A percentile compares a stretch with the other conserved stretches of the same genome.
These are phyloP conservation scores for Calocybe gambosa DNA, from an alignment of 1,284 basidiomycete species.

Conservation along the genomic window DNA sequence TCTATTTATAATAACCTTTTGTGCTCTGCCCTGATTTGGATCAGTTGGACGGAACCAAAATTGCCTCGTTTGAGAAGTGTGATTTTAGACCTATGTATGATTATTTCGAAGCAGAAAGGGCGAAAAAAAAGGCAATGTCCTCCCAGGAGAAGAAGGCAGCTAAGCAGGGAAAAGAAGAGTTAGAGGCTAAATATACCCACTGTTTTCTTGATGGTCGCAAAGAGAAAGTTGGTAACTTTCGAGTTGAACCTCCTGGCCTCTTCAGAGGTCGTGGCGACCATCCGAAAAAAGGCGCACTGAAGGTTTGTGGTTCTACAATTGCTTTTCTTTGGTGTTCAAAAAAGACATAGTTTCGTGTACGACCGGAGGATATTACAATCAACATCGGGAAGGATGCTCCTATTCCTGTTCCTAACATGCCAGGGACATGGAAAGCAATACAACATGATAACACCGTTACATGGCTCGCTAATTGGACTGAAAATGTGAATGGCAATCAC, in stretches of 20 bases:
- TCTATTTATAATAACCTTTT: constrained; percentile 15
- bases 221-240: constrained; percentile 98
- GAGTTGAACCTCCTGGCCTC: constrained; percentile 94
- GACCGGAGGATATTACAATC: constrained; percentile 90
- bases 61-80: constrained; percentile 76
- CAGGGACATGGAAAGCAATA: constrained; percentile 82
- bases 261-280: constrained; percentile 98
- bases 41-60: constrained; percentile 69
- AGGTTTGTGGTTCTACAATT: constrained; percentile 46
- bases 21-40: constrained; percentile 8
- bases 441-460: constrained; percentile 93
- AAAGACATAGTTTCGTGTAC: constrained; percentile 64
- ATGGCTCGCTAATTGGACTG: constrained; percentile 97
- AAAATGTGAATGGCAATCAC: constrained; percentile 87
- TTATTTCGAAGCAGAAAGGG: constrained; percentile 87
- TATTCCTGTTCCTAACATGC: constrained; percentile 80
- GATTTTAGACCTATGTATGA: constrained; percentile 97
- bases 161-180: constrained; percentile 79
- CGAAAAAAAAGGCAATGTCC: constrained; percentile 87
- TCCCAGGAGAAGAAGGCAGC: constrained; percentile 84
- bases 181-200: constrained; percentile 81
- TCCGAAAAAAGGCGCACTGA: constrained; percentile 94
- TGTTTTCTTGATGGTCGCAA: constrained; percentile 92
- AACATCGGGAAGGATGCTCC: constrained; percentile 80
- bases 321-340: neutral